Evolutionary conservation across 305 asterid genomes (phyloP).

Genomic region (Fraxinus latifolia): DNA sequence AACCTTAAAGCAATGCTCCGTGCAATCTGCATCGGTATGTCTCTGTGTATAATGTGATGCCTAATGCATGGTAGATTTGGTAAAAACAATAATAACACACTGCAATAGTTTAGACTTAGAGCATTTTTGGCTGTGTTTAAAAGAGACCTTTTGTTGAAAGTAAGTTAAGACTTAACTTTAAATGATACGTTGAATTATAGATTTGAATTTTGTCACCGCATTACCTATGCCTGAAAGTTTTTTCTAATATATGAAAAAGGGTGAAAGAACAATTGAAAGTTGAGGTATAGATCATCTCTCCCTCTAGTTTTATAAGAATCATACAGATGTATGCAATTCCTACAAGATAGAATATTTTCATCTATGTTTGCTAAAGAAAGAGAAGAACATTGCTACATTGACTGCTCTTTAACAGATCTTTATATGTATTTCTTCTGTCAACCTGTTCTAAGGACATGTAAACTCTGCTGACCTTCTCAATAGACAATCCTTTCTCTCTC

Average conservation of each 20-base stretch:
- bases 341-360: background rate
- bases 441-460: background rate
- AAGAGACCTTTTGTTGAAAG: background rate
- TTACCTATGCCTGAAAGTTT: background rate
- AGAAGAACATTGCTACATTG: background rate
- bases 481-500: background rate
- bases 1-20: background rate
- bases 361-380: background rate
- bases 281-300: background rate
- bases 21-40: background rate
- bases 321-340: background rate
- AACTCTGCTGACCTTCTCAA: background rate
- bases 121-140: background rate
- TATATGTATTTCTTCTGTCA: background rate
- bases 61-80: background rate
- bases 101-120: background rate
- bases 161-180: background rate
- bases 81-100: background rate
- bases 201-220: background rate
- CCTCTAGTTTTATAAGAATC: background rate
- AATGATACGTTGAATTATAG: background rate
- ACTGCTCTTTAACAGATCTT: background rate
- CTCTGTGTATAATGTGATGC: background rate
- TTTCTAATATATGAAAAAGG: background rate
- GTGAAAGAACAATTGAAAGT: background rate